These are phyloP conservation scores for Discostella stelligera DNA, from an alignment of 352 stramenopile species.

Conservation along the genomic window DNA sequence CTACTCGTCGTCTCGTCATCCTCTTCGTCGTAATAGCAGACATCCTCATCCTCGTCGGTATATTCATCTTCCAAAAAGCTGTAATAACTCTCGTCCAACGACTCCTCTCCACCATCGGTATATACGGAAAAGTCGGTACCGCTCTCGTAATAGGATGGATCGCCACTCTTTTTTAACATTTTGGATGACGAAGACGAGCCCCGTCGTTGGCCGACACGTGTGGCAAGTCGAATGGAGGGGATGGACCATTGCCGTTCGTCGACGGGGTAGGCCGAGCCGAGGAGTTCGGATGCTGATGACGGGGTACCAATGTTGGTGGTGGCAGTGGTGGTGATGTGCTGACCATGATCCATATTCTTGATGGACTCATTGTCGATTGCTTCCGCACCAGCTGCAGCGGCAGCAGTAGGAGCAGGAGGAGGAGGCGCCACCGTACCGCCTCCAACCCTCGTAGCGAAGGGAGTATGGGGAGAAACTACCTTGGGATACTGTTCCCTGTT, in stretches of 20 bases:
- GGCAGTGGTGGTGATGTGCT: background rate
- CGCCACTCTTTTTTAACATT: background rate
- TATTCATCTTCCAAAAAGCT: slow-evolving; percentile 23
- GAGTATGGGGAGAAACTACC: too few species aligned
- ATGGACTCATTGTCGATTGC: background rate
- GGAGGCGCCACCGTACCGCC: too few species aligned
- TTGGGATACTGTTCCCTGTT: too few species aligned
- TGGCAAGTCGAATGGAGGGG: slow-evolving; percentile 60
- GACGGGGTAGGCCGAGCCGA: slow-evolving; percentile 30
- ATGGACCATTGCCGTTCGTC: slow-evolving; percentile 57
- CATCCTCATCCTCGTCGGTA: slow-evolving; percentile 41
- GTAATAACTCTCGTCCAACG: slow-evolving; percentile 19
- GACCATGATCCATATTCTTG: background rate
- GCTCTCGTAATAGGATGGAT: background rate
- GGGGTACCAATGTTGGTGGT: background rate
- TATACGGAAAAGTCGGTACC: slow-evolving; percentile 21
- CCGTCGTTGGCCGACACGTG: slow-evolving; percentile 5
- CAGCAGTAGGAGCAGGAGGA: too few species aligned
- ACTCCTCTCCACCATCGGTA: slow-evolving; percentile 22
- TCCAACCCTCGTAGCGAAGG: too few species aligned
- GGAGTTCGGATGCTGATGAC: background rate
- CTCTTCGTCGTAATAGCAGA: slow-evolving; percentile 4
- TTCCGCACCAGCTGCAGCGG: background rate
- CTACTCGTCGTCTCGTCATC: slow-evolving; percentile 1
- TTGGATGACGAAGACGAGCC: background rate